phyloP scores from a whole-genome alignment of 2,329 filamentous ascomycete genomes.

The Apiospora aurea region DNA sequence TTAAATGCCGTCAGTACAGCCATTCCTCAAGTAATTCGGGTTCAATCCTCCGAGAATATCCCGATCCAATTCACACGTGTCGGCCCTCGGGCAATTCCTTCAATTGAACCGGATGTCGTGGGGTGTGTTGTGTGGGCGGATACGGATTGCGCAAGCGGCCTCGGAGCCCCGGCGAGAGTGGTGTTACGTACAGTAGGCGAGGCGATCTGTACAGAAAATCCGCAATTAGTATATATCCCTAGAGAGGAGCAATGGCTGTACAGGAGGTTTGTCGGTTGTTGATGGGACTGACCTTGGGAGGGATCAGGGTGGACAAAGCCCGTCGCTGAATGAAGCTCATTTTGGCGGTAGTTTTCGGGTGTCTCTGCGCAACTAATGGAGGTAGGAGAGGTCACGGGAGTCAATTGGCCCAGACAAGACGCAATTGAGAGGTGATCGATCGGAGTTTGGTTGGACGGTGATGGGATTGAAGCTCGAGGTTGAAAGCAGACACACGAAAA shows the following conservation, averaged over 20 bases:
- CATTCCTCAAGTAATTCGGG: not conserved
- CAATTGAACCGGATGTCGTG: not conserved
- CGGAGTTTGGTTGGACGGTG: conserved; percentile 32
- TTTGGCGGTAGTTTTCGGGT: conserved; percentile 52
- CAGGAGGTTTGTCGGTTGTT: not conserved
- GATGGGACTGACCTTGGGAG: conserved; percentile 80
- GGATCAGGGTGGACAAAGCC: conserved; percentile 97
- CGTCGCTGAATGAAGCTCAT: conserved; percentile 95
- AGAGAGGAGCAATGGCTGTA: not conserved
- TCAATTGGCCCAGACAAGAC: conserved; percentile 45
- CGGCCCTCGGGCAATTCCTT: conserved; percentile 4
- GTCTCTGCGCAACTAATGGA: not conserved
- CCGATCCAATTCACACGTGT: not conserved
- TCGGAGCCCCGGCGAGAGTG: conserved; percentile 16
- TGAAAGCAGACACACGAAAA: conserved; percentile 49
- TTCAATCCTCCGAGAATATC: not conserved
- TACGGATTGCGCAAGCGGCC: not conserved
- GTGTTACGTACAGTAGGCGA: conserved; percentile 77
- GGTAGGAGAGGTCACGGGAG: conserved; percentile 32
- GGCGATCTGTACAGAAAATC: conserved; percentile 66
- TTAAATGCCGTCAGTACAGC: not conserved
- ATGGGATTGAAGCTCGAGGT: conserved; percentile 29
- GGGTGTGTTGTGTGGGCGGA: conserved; percentile 4
- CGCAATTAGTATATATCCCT: conserved; percentile 24
- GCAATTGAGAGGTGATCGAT: conserved; percentile 37